Base-by-base conservation (phyloP, 2,329 filamentous ascomycete species). In the Venturia effusa region DNA sequence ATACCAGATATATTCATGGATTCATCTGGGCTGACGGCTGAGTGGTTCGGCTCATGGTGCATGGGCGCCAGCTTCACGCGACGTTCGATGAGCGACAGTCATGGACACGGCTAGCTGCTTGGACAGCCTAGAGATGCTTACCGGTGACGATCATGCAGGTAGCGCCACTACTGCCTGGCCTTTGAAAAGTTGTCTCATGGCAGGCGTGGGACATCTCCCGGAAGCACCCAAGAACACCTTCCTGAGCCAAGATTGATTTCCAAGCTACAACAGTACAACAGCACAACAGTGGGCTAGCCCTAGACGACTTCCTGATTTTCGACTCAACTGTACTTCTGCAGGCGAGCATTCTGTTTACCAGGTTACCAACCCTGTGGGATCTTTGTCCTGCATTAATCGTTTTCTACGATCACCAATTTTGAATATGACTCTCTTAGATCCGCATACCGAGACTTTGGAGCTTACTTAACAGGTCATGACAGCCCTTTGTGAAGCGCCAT, bases 1-100 rank as follows among this genome's bases (percentile, higher is more conserved):
- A 66, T 61, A 66, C 67, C 70, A 70, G 68, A 65, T 64, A 64
- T 69, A 66, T 68, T 19, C 48, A 55, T 32, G 24, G 48, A 54
- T 54, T 32, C 22, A n/a, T n/a, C 51, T 57, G 30, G 51, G 17
- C 51, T 34, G 51, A 57, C 30, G 51, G 30, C 15, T 57, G 51
- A 34, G 27, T 57, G 30, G 51, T 17, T 57, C 51, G 51, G 51
- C 51, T 30, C 30, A 57, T 34, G 30, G 34, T 57, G 30, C 51
- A 17, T 34, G 15, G 34, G 30, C 27, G 27, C 51, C 19, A 34
- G 30, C 30, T 22, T 57, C 13, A 57, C 34, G 30, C 27, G 51
- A n/a, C 5, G 51, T 19, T 54, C n/a, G 24, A 24, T 27, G 24
- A n/a, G 19, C n/a, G 22, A 22, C 41, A 45, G 19, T 10, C 5